A percentile compares a stretch with the other conserved stretches of the same genome.
phyloP scores from a whole-genome alignment of 768 basidiomycete genomes.

The Pleurotus eryngii region DNA sequence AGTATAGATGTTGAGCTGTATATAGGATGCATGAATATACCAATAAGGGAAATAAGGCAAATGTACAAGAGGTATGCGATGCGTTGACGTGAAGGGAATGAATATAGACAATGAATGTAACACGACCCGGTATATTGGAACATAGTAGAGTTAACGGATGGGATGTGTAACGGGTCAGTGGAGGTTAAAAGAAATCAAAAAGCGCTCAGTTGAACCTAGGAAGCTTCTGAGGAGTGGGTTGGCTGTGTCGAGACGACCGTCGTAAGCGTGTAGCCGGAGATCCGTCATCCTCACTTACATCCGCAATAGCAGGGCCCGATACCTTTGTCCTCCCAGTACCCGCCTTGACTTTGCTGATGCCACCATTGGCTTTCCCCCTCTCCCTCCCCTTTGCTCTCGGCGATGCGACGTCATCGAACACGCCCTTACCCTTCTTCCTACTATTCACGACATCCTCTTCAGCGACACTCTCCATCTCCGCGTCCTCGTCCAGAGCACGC shows the following conservation, averaged over 20 bases:
- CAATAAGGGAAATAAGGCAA: too few relatives aligned
- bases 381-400: conserved; percentile 7
- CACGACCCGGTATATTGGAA: background rate
- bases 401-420: background rate
- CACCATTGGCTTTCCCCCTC: conserved; percentile 11
- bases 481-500: conserved; percentile 27
- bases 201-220: conserved; percentile 14
- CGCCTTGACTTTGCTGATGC: conserved; percentile 12
- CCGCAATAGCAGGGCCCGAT: background rate
- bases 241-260: conserved; percentile 28
- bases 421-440: background rate
- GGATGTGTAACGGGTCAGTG: background rate
- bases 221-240: conserved; percentile 24
- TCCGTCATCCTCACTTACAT: conserved; percentile 15
- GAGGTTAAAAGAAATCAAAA: background rate
- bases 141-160: background rate
- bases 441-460: conserved; percentile 28
- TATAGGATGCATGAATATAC: too few relatives aligned
- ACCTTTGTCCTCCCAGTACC: conserved; percentile 3
- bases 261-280: conserved; percentile 19
- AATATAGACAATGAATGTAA: background rate
- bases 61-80: too few relatives aligned
- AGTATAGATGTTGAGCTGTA: too few relatives aligned
- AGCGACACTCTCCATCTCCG: conserved; percentile 39
- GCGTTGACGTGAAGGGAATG: background rate